These are phyloP conservation scores for Calocybe indica DNA, from an alignment of 768 basidiomycete genomes.

Conservation along the genomic window DNA sequence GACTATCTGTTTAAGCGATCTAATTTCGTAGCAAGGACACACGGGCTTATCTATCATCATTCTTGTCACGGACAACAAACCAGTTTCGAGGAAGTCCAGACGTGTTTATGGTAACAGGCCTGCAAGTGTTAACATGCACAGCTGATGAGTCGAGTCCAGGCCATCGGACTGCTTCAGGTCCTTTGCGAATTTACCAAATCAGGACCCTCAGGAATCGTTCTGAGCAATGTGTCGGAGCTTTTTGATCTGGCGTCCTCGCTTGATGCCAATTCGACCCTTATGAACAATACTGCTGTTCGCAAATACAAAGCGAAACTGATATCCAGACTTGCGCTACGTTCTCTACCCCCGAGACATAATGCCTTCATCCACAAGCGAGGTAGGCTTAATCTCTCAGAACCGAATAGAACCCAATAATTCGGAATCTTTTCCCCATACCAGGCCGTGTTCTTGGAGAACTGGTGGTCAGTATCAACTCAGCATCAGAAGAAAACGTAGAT, in stretches of 20 bases:
- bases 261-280: constrained; percentile 31
- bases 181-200: constrained; percentile 67
- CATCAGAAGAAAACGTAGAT: constrained; percentile 42
- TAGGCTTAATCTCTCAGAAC: too few relatives aligned
- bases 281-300: constrained; percentile 59
- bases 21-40: constrained; percentile 52
- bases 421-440: constrained; percentile 7
- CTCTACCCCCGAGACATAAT: constrained; percentile 45
- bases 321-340: constrained; percentile 55
- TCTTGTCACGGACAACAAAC: constrained; percentile 43
- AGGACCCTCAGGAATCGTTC: constrained; percentile 48
- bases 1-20: not conserved
- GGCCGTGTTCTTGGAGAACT: constrained; percentile 25
- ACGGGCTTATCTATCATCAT: constrained; percentile 38
- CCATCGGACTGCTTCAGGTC: constrained; percentile 62
- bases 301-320: constrained; percentile 65
- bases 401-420: not conserved
- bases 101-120: constrained; percentile 41
- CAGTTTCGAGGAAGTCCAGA: constrained; percentile 33
- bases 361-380: not conserved
- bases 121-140: not conserved
- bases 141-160: constrained; percentile 29
- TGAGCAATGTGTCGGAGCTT: constrained; percentile 35
- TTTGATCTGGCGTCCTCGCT: constrained; percentile 40
- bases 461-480: constrained; percentile 9